phyloP scores from a whole-genome alignment of 169 alveolate genomes.

The Cryptosporidium baileyi region DNA sequence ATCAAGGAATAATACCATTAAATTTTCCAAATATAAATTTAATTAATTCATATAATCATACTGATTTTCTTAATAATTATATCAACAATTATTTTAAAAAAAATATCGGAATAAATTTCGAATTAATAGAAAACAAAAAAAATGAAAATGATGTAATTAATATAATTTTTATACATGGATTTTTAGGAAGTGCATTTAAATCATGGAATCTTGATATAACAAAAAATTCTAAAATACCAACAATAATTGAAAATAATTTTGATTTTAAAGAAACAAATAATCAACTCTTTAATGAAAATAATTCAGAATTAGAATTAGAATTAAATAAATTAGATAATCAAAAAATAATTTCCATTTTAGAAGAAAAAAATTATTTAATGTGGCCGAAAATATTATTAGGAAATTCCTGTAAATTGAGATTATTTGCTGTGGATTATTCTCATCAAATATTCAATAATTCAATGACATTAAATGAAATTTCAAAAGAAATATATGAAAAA shows the following conservation, averaged over 20 bases:
- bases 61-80: neutral
- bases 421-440: slow-evolving; percentile 52
- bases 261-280: neutral
- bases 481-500: slow-evolving; percentile 34
- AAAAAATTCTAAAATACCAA: slow-evolving; percentile 10
- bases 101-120: too few species aligned
- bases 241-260: neutral
- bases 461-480: slow-evolving; percentile 8
- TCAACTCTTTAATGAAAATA: neutral
- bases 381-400: slow-evolving; percentile 56
- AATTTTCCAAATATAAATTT: neutral
- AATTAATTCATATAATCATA: neutral
- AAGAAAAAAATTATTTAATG: slow-evolving; percentile 6
- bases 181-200: slow-evolving; percentile 62
- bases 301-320: neutral
- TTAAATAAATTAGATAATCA: neutral
- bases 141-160: too few species aligned
- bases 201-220: slow-evolving; percentile 54
- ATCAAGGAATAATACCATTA: slow-evolving; percentile 35
- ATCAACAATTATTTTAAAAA: neutral
- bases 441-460: slow-evolving; percentile 17
- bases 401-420: neutral
- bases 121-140: too few species aligned
- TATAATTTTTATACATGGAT: slow-evolving; percentile 57
- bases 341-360: neutral